Evolutionary conservation across 2,329 filamentous ascomycete genomes (phyloP).

Genomic region (Alternaria burnsii): DNA sequence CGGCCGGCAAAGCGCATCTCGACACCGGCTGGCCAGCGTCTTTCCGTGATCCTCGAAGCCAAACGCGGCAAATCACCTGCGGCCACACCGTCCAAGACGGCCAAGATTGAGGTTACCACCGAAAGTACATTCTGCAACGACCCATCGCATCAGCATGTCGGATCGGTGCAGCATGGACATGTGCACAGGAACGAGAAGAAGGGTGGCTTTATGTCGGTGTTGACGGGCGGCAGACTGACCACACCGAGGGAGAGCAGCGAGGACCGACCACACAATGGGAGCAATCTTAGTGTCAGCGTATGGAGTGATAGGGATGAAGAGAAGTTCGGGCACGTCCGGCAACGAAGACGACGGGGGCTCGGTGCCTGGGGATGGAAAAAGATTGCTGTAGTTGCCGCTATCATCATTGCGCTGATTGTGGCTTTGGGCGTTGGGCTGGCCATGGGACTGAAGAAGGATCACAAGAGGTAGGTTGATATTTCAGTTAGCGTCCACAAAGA

Average conservation of each 20-base stretch:
- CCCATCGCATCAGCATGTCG: conserved; percentile 36
- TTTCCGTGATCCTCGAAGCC: conserved; percentile 52
- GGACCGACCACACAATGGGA: conserved; percentile 33
- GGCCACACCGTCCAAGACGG: conserved; percentile 13
- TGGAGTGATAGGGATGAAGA: conserved; percentile 48
- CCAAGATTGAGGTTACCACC: conserved; percentile 39
- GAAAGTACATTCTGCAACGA: conserved; percentile 43
- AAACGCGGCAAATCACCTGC: conserved; percentile 28
- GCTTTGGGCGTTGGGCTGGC: conserved; percentile 52
- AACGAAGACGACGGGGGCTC: conserved; percentile 28
- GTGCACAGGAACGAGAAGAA: conserved; percentile 24
- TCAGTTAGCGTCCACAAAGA: neutral
- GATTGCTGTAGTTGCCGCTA: conserved; percentile 45
- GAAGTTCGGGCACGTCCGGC: conserved; percentile 41
- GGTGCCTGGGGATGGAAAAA: conserved; percentile 52
- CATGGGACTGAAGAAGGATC: conserved; percentile 52
- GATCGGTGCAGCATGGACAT: conserved; percentile 31
- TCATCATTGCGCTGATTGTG: conserved; percentile 47
- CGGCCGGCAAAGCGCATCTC: conserved; percentile 53
- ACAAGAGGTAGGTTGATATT: conserved; percentile 28
- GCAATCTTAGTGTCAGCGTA: conserved; percentile 47
- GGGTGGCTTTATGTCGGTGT: conserved; percentile 28
- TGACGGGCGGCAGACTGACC: conserved; percentile 35
- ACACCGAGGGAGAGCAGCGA: conserved; percentile 44
- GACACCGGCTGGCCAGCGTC: conserved; percentile 53